Percentiles rank a stretch among this genome's conserved stretches.
Evolutionary conservation across 306 rosid species (phyloP).

Genomic region (Oxytropis ochrocephala): DNA sequence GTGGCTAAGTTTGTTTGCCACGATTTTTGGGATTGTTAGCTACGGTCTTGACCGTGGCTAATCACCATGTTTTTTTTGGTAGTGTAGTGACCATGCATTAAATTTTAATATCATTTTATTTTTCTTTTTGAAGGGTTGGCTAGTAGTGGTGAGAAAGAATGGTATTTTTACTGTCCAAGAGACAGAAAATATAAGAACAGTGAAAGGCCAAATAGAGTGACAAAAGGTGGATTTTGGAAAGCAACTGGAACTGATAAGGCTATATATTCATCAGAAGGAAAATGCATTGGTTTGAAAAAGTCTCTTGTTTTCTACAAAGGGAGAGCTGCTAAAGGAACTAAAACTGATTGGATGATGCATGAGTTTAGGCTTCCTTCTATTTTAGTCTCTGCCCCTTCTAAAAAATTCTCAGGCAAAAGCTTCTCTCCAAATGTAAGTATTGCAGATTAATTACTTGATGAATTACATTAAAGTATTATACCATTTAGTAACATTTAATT

Average conservation of each 20-base stretch:
- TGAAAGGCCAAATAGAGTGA: constrained; percentile 67
- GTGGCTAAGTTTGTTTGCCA: too few relatives aligned
- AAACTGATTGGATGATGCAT: constrained; percentile 97
- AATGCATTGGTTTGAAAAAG: constrained; percentile 77
- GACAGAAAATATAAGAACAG: constrained; percentile 74
- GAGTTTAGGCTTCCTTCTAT: constrained; percentile 68
- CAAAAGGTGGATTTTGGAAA: constrained; percentile 79
- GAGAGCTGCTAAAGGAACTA: constrained; percentile 65
- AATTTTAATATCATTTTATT: neutral
- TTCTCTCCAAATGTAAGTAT: constrained; percentile 50
- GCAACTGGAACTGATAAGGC: constrained; percentile 86
- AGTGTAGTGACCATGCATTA: neutral
- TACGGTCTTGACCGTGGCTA: too few relatives aligned
- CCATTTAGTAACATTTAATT: too few relatives aligned
- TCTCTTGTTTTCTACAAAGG: constrained; percentile 85
- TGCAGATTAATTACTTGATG: too few relatives aligned
- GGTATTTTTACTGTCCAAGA: constrained; percentile 83
- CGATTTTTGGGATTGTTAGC: too few relatives aligned
- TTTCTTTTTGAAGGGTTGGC: constrained; percentile 42
- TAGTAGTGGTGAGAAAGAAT: constrained; percentile 65
- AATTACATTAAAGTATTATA: too few relatives aligned
- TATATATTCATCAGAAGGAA: constrained; percentile 60
- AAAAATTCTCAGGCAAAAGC: constrained; percentile 40
- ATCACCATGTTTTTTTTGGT: too few relatives aligned
- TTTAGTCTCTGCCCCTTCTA: constrained; percentile 29